A percentile compares a stretch with the other conserved stretches of the same genome.
Conservation (phyloP, 352 stramenopile genomes). For the Pythium diclinum region DNA sequence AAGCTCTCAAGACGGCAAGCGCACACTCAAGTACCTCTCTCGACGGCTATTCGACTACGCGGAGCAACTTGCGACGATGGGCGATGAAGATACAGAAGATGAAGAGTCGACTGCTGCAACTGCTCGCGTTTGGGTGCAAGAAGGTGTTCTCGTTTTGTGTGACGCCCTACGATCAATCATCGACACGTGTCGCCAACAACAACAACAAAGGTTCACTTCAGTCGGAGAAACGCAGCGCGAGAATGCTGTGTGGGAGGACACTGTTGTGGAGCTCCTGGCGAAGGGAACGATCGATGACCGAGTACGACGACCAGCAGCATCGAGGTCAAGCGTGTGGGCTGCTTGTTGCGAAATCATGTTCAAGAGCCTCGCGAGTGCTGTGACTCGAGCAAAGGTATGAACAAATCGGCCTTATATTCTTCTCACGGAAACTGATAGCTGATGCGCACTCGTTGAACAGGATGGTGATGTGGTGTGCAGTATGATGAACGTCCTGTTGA, state of each 20-base stretch:
- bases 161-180: slow-evolving; percentile 22
- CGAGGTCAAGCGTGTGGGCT: slow-evolving; percentile 5
- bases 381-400: slow-evolving; percentile 13
- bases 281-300: slow-evolving; percentile 20
- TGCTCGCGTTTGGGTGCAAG: slow-evolving; percentile 11
- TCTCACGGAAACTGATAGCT: background rate
- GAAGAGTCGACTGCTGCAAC: background rate
- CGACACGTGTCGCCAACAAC: slow-evolving; percentile 12
- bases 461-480: slow-evolving; percentile 46
- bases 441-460: slow-evolving; percentile 22
- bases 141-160: slow-evolving; percentile 14
- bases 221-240: background rate
- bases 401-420: background rate
- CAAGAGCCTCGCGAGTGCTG: background rate
- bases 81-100: slow-evolving; percentile 18
- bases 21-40: slow-evolving; percentile 49
- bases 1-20: slow-evolving; percentile 39
- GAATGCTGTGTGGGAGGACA: slow-evolving; percentile 17
- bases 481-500: slow-evolving; percentile 37
- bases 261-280: slow-evolving; percentile 18
- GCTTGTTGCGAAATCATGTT: slow-evolving; percentile 18
- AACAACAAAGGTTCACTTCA: background rate
- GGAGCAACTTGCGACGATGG: slow-evolving; percentile 16
- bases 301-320: background rate
- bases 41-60: slow-evolving; percentile 23